Base-by-base conservation (phyloP, 768 basidiomycete species). In the Amanita thiersii region DNA sequence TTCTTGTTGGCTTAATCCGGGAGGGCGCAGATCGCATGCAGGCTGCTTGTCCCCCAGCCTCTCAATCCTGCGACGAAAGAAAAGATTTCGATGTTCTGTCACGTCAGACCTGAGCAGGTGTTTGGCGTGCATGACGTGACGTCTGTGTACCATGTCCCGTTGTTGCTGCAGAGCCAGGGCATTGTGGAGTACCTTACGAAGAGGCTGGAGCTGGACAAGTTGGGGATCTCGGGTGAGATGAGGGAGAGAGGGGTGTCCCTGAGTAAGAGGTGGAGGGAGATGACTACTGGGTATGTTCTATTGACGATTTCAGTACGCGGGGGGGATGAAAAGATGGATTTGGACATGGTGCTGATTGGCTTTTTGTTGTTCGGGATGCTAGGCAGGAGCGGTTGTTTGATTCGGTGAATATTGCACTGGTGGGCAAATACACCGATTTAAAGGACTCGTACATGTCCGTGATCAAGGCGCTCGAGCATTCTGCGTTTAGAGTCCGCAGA, bases 21-120 rank as follows among this genome's bases (percentile, higher is more conserved):
- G 7, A 1, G 20, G 10, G 9, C 8, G 10, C 39, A 96, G 92
- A 94, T 99, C 53, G 94, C 94, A 0, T 97, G 94, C 60, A 82
- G 94, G 29, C 66, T 91, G 23, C 66, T 87, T 39, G 80, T 85
- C 46, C 80, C 85, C 14, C 73, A 86, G 47, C 82, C 86, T 0
- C 70, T 99, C n/a, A 77, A 83, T 40, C 71, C 76, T 11, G 73
- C 86, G 0, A 94, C 93, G 25, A 94, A 92, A 63, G 75, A 82
- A 55, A 99, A 99, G 62, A 94, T 99, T 30, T 91, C 90, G 47
- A 97, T 98, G 93, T 98, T 98, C 73, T 97, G 94, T 62, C 94
- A 99, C 54, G 94, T 99, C 52, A 67, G 79, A 2, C 69, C 82
- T 2, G 81, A 88, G 52, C 86, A 89, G 53, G 94, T 98, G 29